phyloP scores from a whole-genome alignment of 2,329 filamentous ascomycete genomes.

The Cercospora nicotianae region DNA sequence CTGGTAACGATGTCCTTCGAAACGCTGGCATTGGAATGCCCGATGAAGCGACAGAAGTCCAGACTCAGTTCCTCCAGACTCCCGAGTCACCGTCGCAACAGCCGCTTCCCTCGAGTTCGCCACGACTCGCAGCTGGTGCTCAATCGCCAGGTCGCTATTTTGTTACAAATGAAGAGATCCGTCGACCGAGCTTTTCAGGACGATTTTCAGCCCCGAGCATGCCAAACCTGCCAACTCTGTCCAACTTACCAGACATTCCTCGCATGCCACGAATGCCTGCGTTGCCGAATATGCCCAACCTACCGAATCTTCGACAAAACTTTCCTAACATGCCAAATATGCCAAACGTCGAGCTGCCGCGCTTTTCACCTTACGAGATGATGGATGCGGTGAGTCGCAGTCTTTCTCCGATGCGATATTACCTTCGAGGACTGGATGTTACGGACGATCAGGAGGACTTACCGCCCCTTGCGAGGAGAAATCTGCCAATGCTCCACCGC shows the following conservation, averaged over 20 bases:
- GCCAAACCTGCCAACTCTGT: constrained; percentile 31
- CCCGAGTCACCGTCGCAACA: constrained; percentile 22
- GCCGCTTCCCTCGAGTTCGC: constrained; percentile 20
- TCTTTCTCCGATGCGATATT: constrained; percentile 49
- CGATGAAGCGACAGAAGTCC: constrained; percentile 24
- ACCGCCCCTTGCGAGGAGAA: neutral
- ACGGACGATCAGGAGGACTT: constrained; percentile 18
- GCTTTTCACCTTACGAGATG: constrained; percentile 49
- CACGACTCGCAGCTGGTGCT: constrained; percentile 26
- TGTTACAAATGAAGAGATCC: constrained; percentile 33
- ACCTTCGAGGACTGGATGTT: constrained; percentile 40
- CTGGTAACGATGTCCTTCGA: constrained; percentile 38
- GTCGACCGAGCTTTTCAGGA: constrained; percentile 32
- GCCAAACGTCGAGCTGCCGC: constrained; percentile 38
- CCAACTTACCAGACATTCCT: constrained; percentile 30
- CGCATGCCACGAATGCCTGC: constrained; percentile 37
- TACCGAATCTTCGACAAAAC: constrained; percentile 22
- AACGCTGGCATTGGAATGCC: constrained; percentile 37
- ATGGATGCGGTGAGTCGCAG: constrained; percentile 48
- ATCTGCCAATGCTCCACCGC: neutral
- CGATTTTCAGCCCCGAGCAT: constrained; percentile 35
- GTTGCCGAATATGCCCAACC: constrained; percentile 31
- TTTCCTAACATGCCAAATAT: constrained; percentile 30
- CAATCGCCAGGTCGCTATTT: constrained; percentile 38
- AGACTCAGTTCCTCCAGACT: constrained; percentile 21